These are phyloP conservation scores for Epicoccum sorghinum DNA, from an alignment of 2,329 filamentous ascomycete species.

Conservation along the genomic window DNA sequence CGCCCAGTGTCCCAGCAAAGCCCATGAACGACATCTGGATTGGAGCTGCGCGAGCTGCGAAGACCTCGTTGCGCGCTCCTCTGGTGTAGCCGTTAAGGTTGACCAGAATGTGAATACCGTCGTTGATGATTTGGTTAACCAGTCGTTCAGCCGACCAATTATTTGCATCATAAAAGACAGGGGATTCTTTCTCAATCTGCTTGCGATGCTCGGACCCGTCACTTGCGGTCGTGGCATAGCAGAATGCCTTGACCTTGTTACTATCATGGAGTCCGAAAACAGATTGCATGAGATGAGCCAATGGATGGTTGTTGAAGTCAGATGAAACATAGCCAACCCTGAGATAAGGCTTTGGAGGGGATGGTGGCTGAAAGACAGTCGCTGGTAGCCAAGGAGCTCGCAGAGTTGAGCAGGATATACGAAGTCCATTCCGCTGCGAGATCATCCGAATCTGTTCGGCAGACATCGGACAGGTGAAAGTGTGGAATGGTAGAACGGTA, in stretches of 20 bases:
- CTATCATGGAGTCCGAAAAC: constrained; percentile 91
- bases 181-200: constrained; percentile 92
- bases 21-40: constrained; percentile 99
- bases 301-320: constrained; percentile 97
- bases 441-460: constrained; percentile 92
- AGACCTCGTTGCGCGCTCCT: constrained; percentile 95
- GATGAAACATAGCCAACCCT: constrained; percentile 96
- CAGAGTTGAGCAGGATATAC: constrained; percentile 90
- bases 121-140: constrained; percentile 82
- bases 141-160: constrained; percentile 84
- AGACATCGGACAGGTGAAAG: constrained; percentile 91
- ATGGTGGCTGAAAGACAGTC: constrained; percentile 82
- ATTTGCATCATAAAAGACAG: constrained; percentile 88
- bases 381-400: constrained; percentile 83
- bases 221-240: constrained; percentile 92
- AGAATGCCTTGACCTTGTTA: constrained; percentile 78
- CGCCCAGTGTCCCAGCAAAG: constrained; percentile 92
- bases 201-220: constrained; percentile 87
- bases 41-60: constrained; percentile 89
- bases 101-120: constrained; percentile 91
- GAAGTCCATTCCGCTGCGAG: constrained; percentile 89
- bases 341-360: constrained; percentile 80
- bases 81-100: constrained; percentile 98
- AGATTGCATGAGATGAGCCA: constrained; percentile 98
- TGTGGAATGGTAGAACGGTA: constrained; percentile 95